Conservation (phyloP, 176 grass and related monocot species). For the Phragmites australis region DNA sequence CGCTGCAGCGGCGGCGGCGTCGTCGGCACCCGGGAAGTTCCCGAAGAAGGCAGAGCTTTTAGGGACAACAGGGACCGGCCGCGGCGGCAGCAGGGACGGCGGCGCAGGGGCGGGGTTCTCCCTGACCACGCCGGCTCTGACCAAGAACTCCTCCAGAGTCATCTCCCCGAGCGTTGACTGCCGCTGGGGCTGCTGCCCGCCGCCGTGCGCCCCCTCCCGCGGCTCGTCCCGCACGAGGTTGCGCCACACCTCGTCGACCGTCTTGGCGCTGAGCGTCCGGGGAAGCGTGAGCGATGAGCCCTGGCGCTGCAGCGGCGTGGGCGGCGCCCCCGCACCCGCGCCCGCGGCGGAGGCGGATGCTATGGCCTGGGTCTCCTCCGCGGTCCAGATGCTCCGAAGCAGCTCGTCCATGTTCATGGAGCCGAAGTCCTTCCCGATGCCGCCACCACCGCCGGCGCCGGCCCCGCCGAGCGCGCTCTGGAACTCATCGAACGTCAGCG, state of each 20-base stretch:
- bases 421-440: conserved; percentile 68
- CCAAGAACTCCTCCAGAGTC: conserved; percentile 88
- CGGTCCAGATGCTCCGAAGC: conserved; percentile 91
- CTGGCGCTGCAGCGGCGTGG: conserved; percentile 57
- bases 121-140: conserved; percentile 70
- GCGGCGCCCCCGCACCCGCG: not conserved
- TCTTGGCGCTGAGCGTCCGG: conserved; percentile 77
- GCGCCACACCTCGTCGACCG: conserved; percentile 86
- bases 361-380: conserved; percentile 86
- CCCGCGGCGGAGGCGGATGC: conserved; percentile 31
- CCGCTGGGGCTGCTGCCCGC: conserved; percentile 21
- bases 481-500: conserved; percentile 84
- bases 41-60: conserved; percentile 49
- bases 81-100: conserved; percentile 32
- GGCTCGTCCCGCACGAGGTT: conserved; percentile 57
- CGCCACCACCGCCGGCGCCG: not conserved
- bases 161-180: conserved; percentile 86
- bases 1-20: conserved; percentile 4
- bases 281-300: conserved; percentile 77
- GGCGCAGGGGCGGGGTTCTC: conserved; percentile 42
- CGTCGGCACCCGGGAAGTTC: conserved; percentile 44
- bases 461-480: conserved; percentile 64
- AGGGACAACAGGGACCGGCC: conserved; percentile 40
- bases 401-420: conserved; percentile 99
- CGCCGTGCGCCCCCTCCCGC: not conserved